Percentiles rank a stretch among this genome's conserved stretches.
These are phyloP conservation scores for Cyclospora cayetanensis DNA, from an alignment of 169 alveolate species.

Conservation along the genomic window DNA sequence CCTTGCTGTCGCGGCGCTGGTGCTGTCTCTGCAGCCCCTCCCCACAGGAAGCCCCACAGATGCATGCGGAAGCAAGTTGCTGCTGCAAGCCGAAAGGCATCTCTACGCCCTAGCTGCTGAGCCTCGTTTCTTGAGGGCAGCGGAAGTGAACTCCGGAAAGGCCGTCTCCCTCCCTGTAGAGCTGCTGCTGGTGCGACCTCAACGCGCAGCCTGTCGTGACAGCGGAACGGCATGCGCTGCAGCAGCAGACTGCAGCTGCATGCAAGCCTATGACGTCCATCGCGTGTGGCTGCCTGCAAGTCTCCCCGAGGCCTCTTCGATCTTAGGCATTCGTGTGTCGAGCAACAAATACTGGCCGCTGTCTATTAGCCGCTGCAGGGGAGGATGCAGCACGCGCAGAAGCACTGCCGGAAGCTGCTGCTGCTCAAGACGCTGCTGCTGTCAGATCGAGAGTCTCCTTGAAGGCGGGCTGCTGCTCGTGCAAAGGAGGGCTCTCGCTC, in stretches of 20 bases:
- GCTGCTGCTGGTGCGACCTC: not conserved
- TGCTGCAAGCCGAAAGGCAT: not conserved
- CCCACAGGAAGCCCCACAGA: not conserved
- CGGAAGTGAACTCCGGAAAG: not conserved
- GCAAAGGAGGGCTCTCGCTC: not conserved
- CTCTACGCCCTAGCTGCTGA: not conserved
- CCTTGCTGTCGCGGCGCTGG: not conserved
- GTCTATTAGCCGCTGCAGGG: not conserved
- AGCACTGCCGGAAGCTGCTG: not conserved
- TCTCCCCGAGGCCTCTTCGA: not conserved
- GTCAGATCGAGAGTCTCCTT: not conserved
- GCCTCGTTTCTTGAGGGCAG: not conserved
- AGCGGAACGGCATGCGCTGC: not conserved
- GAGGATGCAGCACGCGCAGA: not conserved
- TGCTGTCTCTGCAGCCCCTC: not conserved
- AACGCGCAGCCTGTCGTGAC: too few species aligned
- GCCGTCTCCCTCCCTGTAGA: not conserved
- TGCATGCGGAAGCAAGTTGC: not conserved
- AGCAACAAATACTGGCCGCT: not conserved
- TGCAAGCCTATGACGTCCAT: not conserved
- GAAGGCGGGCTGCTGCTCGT: not conserved
- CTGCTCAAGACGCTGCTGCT: not conserved
- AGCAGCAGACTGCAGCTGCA: not conserved
- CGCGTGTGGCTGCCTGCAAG: not conserved
- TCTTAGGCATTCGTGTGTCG: not conserved